Evolutionary conservation across 768 basidiomycete species (phyloP), one percentile per base, ranked within the genome.

Genomic region (Lactarius sp.): DNA sequence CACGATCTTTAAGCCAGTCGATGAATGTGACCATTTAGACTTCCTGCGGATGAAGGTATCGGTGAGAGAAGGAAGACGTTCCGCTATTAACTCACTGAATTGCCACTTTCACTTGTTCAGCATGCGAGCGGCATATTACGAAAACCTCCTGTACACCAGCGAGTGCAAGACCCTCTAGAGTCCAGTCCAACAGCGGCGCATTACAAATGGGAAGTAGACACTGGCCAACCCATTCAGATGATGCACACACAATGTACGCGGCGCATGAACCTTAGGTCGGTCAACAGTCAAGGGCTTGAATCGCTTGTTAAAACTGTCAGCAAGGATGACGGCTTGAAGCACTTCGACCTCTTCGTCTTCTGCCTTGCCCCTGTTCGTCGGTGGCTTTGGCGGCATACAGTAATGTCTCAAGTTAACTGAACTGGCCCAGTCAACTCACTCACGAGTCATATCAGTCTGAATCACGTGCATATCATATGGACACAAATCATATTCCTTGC

Each of bases 91-190:
- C 86, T 72, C 69, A 96, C 96, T 80, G 83, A 70, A 98, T 91
- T 61, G 87, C 91, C 14, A 82, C 79, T 72, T 92, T 90, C 70
- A 98, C 87, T 69, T 88, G 86, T 56, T 89, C 87, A 9, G 92
- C 85, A 74, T 96, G 91, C 55, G 93, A 95, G 64, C 92, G 85
- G 73, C 94, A 95, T 69, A 98, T 86, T 52, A 99, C 89, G 73
- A 97, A 96, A 62, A 97, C 90, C 76, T 98, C 92, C 73, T 95
- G 92, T 41, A 99, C 94, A 59, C 94, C 94, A 39, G 94, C 92
- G n/a, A 97, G 80, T 34, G 92, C 87, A 41, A 99, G 83, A 73
- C 90, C 90, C 73, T 99, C 97, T 64, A 98, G 87, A 3, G 97
- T 98, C 94, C 96, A 98, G 69, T 93, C 92, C 39, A 99, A 80